Conservation (phyloP, 176 grass and related monocot genomes). For the Calamus simplicifolius region DNA sequence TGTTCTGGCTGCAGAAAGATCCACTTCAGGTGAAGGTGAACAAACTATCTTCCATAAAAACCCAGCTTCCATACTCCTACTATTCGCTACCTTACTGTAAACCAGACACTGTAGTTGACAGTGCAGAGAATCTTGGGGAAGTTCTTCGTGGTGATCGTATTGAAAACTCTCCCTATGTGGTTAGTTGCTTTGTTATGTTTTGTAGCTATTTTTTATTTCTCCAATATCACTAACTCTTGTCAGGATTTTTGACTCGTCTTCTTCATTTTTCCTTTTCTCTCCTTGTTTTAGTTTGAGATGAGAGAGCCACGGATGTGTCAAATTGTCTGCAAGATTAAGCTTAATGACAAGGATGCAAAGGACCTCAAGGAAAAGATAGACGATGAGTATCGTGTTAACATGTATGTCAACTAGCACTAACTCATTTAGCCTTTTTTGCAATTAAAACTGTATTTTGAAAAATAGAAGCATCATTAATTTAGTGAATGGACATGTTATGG, state of each 20-base stretch:
- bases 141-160: conserved; percentile 66
- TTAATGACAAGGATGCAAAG: conserved; percentile 44
- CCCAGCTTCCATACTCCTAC: conserved; percentile 49
- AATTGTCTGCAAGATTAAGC: conserved; percentile 38
- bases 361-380: conserved; percentile 69
- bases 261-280: not conserved
- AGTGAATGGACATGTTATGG: not conserved
- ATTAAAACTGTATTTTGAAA: not conserved
- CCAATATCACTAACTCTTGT: no score
- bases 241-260: no score
- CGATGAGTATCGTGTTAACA: conserved; percentile 55
- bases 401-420: conserved; percentile 22
- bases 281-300: conserved; percentile 40
- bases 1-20: conserved; percentile 26
- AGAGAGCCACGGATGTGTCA: conserved; percentile 51
- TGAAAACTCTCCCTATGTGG: conserved; percentile 55
- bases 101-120: conserved; percentile 37
- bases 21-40: conserved; percentile 47
- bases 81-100: conserved; percentile 62
- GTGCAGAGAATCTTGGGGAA: conserved; percentile 51
- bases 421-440: not conserved
- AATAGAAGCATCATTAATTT: no score
- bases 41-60: conserved; percentile 51
- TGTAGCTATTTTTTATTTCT: no score
- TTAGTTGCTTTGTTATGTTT: conserved; percentile 18